phyloP scores from a whole-genome alignment of 345 rosid species.

The Arabidopsis thaliana region DNA sequence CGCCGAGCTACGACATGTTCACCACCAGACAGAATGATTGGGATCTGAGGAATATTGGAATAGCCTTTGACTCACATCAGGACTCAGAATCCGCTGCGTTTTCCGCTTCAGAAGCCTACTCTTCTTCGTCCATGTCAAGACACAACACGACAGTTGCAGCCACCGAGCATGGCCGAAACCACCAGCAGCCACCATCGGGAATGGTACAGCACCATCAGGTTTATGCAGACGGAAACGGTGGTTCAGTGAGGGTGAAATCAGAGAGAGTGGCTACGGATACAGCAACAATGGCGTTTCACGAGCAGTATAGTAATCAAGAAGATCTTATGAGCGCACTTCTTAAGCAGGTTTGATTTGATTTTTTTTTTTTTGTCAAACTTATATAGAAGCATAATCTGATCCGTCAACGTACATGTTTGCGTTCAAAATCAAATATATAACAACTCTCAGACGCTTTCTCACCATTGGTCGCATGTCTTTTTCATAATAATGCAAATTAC shows the following conservation, averaged over 20 bases:
- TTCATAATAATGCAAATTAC: constrained; percentile 28
- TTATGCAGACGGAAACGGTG: constrained; percentile 3
- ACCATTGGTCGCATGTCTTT: constrained; percentile 16
- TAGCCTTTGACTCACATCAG: constrained; percentile 61
- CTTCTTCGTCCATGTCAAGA: constrained; percentile 44
- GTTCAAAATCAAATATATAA: constrained; percentile 28
- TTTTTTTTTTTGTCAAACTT: background rate
- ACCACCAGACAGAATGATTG: constrained; percentile 56
- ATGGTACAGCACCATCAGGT: constrained; percentile 31
- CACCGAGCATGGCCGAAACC: constrained; percentile 23
- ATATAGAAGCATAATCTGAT: constrained; percentile 39
- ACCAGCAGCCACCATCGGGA: constrained; percentile 10
- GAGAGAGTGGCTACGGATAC: constrained; percentile 62
- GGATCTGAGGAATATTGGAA: constrained; percentile 71
- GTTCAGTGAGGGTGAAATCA: constrained; percentile 63
- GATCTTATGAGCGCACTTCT: constrained; percentile 94
- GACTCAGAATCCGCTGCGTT: constrained; percentile 50
- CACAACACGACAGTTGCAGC: constrained; percentile 32
- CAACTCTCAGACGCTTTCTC: constrained; percentile 31
- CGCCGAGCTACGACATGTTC: constrained; percentile 36
- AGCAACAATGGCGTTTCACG: constrained; percentile 51
- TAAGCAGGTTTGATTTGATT: constrained; percentile 64
- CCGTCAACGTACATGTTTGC: constrained; percentile 17
- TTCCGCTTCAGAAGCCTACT: constrained; percentile 40
- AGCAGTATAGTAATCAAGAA: constrained; percentile 68